Evolutionary conservation across 331 rosid genomes (phyloP).

Genomic region (Quercus tomentella): DNA sequence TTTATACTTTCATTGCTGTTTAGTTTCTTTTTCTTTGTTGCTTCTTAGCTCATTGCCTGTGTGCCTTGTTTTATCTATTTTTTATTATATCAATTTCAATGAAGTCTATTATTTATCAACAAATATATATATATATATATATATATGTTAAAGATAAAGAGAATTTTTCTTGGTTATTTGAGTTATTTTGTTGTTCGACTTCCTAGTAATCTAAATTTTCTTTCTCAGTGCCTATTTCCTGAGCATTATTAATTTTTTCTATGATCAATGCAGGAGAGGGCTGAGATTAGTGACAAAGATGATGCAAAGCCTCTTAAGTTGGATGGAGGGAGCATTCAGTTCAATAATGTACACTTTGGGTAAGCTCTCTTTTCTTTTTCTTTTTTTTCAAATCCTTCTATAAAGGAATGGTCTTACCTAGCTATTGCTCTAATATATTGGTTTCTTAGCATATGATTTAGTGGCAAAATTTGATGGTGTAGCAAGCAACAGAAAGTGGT

Average conservation of each 20-base stretch:
- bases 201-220: background rate
- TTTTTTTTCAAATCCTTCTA: background rate
- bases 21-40: too few species aligned
- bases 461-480: background rate
- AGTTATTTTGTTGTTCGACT: background rate
- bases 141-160: background rate
- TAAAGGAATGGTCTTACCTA: background rate
- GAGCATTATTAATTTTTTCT: conserved; percentile 3
- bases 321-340: conserved; percentile 70
- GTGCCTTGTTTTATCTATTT: too few species aligned
- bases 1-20: too few species aligned
- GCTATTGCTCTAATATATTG: background rate
- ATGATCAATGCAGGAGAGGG: conserved; percentile 57
- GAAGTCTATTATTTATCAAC: too few species aligned
- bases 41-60: too few species aligned
- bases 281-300: conserved; percentile 66
- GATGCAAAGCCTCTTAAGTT: conserved; percentile 61
- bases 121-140: too few species aligned
- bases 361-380: conserved; percentile 6
- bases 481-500: background rate
- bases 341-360: conserved; percentile 85
- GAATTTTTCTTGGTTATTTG: background rate
- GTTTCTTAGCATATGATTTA: background rate
- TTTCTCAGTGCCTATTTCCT: conserved; percentile 4
- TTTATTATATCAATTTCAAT: too few species aligned